Conservation (phyloP, 805 yeast species). For the Monosporozyma siamensis region DNA sequence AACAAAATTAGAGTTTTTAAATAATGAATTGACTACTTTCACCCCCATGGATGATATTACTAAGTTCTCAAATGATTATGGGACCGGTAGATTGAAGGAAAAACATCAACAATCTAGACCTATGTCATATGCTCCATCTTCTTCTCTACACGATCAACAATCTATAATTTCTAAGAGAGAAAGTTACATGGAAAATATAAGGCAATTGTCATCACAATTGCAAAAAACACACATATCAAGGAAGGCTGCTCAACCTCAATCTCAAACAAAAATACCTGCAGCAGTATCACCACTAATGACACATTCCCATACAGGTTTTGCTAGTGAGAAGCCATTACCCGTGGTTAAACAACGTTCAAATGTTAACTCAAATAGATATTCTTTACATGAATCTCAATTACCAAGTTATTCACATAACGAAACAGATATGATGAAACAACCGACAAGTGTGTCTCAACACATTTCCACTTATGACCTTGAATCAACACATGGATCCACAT, state of each 20-base stretch:
- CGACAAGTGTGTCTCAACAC: too few relatives aligned
- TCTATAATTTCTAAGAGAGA: conserved; percentile 4
- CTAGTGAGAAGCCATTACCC: neutral
- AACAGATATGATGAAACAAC: neutral
- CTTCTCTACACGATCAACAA: neutral
- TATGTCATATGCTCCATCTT: neutral
- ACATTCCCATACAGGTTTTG: neutral
- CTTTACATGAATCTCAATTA: conserved; percentile 5
- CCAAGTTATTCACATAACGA: conserved; percentile 2
- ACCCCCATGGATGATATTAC: conserved; percentile 26
- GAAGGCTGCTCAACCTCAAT: too few relatives aligned
- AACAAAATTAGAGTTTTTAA: conserved; percentile 20
- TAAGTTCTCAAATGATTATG: conserved; percentile 25
- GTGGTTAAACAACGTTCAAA: neutral
- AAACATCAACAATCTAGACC: conserved; percentile 3
- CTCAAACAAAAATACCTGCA: too few relatives aligned
- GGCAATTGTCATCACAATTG: conserved; percentile 23
- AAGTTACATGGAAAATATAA: conserved; percentile 21
- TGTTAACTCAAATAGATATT: conserved; percentile 3
- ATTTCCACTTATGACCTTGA: too few relatives aligned
- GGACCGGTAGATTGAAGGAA: conserved; percentile 29
- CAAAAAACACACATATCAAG: conserved; percentile 8
- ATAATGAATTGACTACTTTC: conserved; percentile 17
- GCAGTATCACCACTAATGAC: neutral
- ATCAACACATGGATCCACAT: too few relatives aligned